Base-by-base conservation (phyloP, 371 early-diverging fungal species). In the Mucor indicus region DNA sequence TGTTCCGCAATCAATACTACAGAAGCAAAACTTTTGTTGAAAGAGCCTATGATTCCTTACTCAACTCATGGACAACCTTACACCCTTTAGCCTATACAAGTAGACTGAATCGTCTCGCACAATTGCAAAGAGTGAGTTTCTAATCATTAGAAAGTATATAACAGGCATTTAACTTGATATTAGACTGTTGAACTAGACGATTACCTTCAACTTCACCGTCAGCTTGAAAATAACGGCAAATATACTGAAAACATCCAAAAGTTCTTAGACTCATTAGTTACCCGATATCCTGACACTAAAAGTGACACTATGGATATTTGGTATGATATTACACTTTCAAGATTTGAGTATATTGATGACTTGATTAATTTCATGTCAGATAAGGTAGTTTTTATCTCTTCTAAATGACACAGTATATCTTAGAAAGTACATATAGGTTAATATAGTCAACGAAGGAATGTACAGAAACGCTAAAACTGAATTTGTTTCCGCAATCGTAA, bases 181-280 rank as follows among this genome's bases (percentile, higher is more conserved):
- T 23, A 85, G 85, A 72, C 74, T 10, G 78, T 75, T 0, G 87
- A 86, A 55, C 35, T 83, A 46, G 84, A 80, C 31, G 87, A 85
- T 25, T 84, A 79, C 38, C 40, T 82, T 4, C 53, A 44, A 10
- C 33, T 77, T 7, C 55, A 67, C 4, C 65, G 72, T n/a, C 62
- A 62, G 6, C 38, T 74, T 21, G 63, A 73, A 35, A 43, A 62
- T 1, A 39, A 52, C 10, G 16, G 2, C 0, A 30, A 16, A 6
- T 36, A 16, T 11, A 4, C n/a, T 7, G 30, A 44, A 1, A 27
- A 57, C 9, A 17, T 66, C 2, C 19, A 43, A 6, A 44, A 37
- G 1, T 69, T 67, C 24, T 38, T 67, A 3, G 27, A 41, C 1
- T 16, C 54, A 2, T 46, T 68, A 3, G 29, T 32, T 0, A 3